A percentile compares a stretch with the other conserved stretches of the same genome.
Evolutionary conservation across 2,329 filamentous ascomycete genomes (phyloP).

Genomic region (Trichoderma sp.): DNA sequence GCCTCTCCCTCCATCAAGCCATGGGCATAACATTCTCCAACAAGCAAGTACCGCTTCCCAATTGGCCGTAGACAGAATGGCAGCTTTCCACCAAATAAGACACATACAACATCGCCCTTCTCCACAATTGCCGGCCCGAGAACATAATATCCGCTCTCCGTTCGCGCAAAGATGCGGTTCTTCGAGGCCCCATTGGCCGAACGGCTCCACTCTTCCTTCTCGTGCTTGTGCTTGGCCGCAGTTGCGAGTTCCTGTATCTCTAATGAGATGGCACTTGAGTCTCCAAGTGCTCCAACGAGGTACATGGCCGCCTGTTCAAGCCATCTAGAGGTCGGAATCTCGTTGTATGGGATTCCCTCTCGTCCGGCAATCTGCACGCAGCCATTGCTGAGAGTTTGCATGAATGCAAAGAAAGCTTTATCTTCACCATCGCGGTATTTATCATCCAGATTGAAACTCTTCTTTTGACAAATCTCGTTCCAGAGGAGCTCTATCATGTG

Average conservation of each 20-base stretch:
- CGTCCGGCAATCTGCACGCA: background rate
- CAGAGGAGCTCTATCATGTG: background rate
- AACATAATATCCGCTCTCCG: background rate
- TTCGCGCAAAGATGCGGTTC: background rate
- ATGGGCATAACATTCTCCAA: background rate
- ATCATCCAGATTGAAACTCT: background rate
- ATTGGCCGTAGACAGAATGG: background rate
- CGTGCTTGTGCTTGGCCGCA: background rate
- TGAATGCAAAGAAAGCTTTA: background rate
- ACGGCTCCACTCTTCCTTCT: background rate
- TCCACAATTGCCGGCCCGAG: background rate
- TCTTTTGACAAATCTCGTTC: background rate
- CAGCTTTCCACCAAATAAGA: background rate
- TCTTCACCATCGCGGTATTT: background rate
- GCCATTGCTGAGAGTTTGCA: background rate
- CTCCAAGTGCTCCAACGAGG: background rate
- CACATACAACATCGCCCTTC: background rate
- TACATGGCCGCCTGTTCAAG: background rate
- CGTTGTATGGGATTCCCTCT: background rate
- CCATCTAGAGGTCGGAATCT: background rate
- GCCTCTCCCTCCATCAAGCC: background rate
- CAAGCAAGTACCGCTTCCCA: background rate
- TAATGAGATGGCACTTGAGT: rapidly evolving
- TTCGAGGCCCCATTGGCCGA: background rate
- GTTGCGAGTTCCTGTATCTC: background rate